Evolutionary conservation across 306 rosid genomes (phyloP).

Genomic region (Cicer arietinum): DNA sequence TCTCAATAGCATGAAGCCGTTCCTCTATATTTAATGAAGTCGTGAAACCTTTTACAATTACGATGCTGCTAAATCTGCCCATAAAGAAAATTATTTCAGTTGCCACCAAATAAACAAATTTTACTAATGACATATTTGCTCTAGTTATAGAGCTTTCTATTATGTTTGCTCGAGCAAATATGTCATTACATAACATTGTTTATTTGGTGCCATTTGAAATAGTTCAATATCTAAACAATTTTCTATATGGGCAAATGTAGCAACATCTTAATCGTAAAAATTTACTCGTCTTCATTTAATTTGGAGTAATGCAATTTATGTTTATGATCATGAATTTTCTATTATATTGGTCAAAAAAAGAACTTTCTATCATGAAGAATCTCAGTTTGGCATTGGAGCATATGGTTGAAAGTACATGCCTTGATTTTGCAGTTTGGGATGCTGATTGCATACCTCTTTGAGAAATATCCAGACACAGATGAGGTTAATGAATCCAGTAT

Average conservation of each 20-base stretch:
- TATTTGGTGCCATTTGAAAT: neutral
- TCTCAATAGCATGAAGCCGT: too few relatives aligned
- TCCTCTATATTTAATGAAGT: too few relatives aligned
- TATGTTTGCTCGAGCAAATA: neutral
- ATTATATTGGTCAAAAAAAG: too few relatives aligned
- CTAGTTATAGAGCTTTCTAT: too few relatives aligned
- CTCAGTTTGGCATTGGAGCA: slow-evolving; percentile 29
- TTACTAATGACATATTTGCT: slow-evolving; percentile 12
- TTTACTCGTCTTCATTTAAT: neutral
- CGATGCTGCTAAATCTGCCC: too few relatives aligned
- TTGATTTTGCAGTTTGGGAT: slow-evolving; percentile 82
- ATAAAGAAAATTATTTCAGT: too few relatives aligned
- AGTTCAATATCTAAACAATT: neutral
- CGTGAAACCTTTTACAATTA: too few relatives aligned
- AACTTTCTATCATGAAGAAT: slow-evolving; percentile 5
- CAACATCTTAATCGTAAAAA: too few relatives aligned
- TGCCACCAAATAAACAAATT: neutral
- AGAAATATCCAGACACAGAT: slow-evolving; percentile 71
- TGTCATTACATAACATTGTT: neutral
- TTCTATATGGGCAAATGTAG: neutral
- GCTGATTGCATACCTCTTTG: slow-evolving; percentile 87
- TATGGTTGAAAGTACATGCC: slow-evolving; percentile 33
- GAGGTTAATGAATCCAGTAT: slow-evolving; percentile 70
- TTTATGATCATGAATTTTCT: neutral
- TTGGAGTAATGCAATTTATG: neutral